Evolutionary conservation across 257 asterid genomes (phyloP), one percentile per base, ranked within the genome.

Genomic region (Przewalskia tangutica): DNA sequence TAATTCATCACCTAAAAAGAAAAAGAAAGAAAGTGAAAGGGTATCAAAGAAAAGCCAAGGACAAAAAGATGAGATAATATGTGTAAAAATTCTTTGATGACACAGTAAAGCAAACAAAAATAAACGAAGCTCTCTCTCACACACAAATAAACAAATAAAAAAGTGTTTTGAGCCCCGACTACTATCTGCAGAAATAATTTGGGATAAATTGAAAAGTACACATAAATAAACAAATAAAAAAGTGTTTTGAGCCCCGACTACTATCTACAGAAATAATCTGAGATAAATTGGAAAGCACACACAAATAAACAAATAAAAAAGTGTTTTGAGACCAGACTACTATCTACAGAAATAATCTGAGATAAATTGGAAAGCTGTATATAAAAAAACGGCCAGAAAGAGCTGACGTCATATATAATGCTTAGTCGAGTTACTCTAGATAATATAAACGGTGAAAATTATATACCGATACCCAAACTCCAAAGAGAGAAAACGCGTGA

Each of bases 401-500:
- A 48, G 80, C 62, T 23, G 62, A 75, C 80, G 62, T 62, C 80
- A 75, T 46, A 71, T 71, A 46, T n/a, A n/a, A n/a, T n/a, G n/a
- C n/a, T n/a, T n/a, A n/a, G n/a, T n/a, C n/a, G n/a, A n/a, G n/a
- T n/a, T n/a, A n/a, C n/a, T n/a, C n/a, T 14, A 53, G 16, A 50
- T 10, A 10, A 14, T 17, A 17, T 56, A 56, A 8, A 56, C 44
- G 42, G 60, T 20, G 13, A 75, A 50, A 42, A 63, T 23, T 27
- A 27, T 27, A 27, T 27, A 27, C 32, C 32, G 32, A 5, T 62
- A 46, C 73, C 46, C 20, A 64, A 64, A 13, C 34, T 65, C 59
- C 79, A 75, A 48, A 75, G 44, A 75, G 20, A 75, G 79, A 75
- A 75, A 75, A 50, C 79, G 79, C 79, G 79, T 75, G 38, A 75